Evolutionary conservation across 2,329 filamentous ascomycete genomes (phyloP).

Genomic region (Volutella citrinella): DNA sequence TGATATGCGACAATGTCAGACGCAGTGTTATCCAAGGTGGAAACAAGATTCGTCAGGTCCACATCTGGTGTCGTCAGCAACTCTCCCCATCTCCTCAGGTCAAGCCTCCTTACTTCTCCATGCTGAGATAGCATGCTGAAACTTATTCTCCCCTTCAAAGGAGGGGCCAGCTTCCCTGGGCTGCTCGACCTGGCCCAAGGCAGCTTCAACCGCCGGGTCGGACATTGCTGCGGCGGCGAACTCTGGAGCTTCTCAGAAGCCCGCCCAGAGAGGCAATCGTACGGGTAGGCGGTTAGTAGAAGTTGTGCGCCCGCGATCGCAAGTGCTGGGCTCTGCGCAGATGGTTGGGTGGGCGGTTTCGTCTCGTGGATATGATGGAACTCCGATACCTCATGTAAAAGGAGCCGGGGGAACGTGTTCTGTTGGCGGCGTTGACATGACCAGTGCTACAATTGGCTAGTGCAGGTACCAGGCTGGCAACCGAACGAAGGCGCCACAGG

Average conservation of each 20-base stretch:
- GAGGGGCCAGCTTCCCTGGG: constrained; percentile 23
- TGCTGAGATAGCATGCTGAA: constrained; percentile 91
- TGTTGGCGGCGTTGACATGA: constrained; percentile 18
- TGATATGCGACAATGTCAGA: constrained; percentile 93
- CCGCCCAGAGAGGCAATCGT: no score
- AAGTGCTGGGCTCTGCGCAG: no score
- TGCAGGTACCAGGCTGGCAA: constrained; percentile 22
- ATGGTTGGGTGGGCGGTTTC: no score
- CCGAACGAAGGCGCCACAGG: constrained; percentile 20
- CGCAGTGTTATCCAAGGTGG: constrained; percentile 86
- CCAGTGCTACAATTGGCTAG: constrained; percentile 18
- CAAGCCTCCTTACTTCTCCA: constrained; percentile 90
- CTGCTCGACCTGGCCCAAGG: constrained; percentile 23
- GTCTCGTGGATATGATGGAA: no score
- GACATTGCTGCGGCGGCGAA: constrained; percentile 27
- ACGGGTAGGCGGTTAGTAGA: no score
- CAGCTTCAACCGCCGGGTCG: constrained; percentile 29
- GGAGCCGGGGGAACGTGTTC: constrained; percentile 27
- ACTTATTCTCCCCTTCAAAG: constrained; percentile 75
- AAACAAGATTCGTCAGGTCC: constrained; percentile 79
- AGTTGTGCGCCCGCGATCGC: no score
- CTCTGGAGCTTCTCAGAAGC: no score
- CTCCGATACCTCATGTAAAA: no score
- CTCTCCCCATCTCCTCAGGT: no score
- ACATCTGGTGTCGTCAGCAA: constrained; percentile 58